These are phyloP conservation scores for Trichoderma sp. DNA, from an alignment of 2,329 filamentous ascomycete genomes.

Conservation along the genomic window DNA sequence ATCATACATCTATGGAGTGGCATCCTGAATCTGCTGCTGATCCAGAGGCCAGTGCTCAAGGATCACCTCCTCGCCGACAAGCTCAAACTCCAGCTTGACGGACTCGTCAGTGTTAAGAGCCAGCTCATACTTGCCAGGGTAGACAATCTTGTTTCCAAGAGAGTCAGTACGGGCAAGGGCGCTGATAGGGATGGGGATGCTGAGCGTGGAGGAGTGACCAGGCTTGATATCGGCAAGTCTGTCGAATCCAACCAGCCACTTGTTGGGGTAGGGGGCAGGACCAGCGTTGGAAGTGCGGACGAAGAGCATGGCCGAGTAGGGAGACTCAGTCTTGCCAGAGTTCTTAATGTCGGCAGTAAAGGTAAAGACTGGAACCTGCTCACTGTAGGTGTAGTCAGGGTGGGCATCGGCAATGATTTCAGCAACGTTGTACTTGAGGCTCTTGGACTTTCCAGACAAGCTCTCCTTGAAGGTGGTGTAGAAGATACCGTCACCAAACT, in stretches of 20 bases:
- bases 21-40: neutral
- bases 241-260: slow-evolving; percentile 50
- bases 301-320: slow-evolving; percentile 53
- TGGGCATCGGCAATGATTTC: neutral
- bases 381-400: slow-evolving; percentile 12
- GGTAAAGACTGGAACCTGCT: neutral
- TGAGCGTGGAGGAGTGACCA: slow-evolving; percentile 28
- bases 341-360: slow-evolving; percentile 44
- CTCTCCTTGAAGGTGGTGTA: slow-evolving; percentile 50
- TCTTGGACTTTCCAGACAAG: neutral
- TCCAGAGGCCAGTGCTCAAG: slow-evolving; percentile 10
- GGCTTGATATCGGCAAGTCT: slow-evolving; percentile 40
- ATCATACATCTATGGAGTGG: slow-evolving; percentile 1
- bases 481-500: slow-evolving; percentile 54
- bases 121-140: slow-evolving; percentile 51
- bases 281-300: slow-evolving; percentile 42
- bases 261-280: slow-evolving; percentile 50
- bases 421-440: slow-evolving; percentile 15
- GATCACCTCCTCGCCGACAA: slow-evolving; percentile 38
- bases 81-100: slow-evolving; percentile 41
- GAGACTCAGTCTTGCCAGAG: slow-evolving; percentile 44
- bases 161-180: slow-evolving; percentile 49
- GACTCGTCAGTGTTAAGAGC: slow-evolving; percentile 44
- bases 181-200: slow-evolving; percentile 42
- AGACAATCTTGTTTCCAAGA: slow-evolving; percentile 49